Base-by-base conservation (phyloP, 768 basidiomycete species). In the Boletus reticulatus region DNA sequence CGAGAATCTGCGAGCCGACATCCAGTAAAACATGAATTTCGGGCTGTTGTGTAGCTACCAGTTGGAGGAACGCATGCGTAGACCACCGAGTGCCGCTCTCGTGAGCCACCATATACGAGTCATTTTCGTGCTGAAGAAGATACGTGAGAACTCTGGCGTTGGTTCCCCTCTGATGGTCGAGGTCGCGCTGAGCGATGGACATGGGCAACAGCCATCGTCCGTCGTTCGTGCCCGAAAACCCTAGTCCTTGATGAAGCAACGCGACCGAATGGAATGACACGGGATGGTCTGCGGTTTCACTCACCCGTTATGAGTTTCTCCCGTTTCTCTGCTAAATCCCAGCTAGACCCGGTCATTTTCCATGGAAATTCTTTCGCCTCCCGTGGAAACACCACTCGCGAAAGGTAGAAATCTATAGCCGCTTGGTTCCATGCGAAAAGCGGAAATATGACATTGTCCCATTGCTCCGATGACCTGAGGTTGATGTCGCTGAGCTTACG, bases 1-100 rank as follows among this genome's bases (percentile, higher is more conserved):
- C 80, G 6, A 83, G 70, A 54, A 84, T 77, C 58, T 84, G 83
- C 0, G 82, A 80, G 0, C 82, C 82, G 8, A 47, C 46, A 20
- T 47, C 46, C n/a, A 47, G 46, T 12, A 47, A 34, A 7, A 47
- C 46, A 34, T 19, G 19, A 47, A 48, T 48, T 16, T 37, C 20
- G 14, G 47, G 47, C 14, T 36, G 34, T 48, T 48, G 34, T 1
- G 19, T 4, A 16, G 34, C 9, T 5, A 37, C 12, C 20, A 48
- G 7, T 48, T 5, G 47, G 20, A 48, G 47, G 22, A 36, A 36
- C 2, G 4, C 20, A 9, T 2, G 34, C 5, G 34, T 36, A 7
- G 24, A 42, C 24, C 39, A 27, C 20, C 57, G 43, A 11, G 44
- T n/a, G 4, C 46, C 51, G 13, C 34, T 32, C 4, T 38, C 20